Conservation (phyloP, 176 grass and related monocot species). For the Tillandsia fasciculata region DNA sequence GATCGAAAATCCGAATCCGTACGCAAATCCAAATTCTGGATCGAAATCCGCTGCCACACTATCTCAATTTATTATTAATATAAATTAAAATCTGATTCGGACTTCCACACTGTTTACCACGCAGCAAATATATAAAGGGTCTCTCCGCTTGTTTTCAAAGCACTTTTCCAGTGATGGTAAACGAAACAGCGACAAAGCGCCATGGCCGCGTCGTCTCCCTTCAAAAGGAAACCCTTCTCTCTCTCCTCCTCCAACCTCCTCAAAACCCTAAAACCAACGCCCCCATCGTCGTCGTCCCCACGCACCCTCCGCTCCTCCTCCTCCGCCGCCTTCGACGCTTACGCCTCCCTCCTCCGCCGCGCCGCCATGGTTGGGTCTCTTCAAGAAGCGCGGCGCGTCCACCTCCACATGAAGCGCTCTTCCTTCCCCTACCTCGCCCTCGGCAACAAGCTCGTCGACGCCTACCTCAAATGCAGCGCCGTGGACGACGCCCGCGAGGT, state of each 20-base stretch:
- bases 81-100: too few relatives aligned
- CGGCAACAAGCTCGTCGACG: conserved; percentile 20
- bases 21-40: too few relatives aligned
- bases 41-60: too few relatives aligned
- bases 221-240: neutral
- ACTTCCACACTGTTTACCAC: too few relatives aligned
- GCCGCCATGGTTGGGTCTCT: conserved; percentile 8
- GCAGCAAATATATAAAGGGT: too few relatives aligned
- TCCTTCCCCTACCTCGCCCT: conserved; percentile 17
- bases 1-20: too few relatives aligned
- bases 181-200: neutral
- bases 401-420: conserved; percentile 19
- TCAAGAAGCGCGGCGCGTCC: conserved; percentile 3
- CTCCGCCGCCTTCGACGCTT: neutral
- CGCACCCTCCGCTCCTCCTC: neutral
- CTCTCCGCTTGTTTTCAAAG: neutral
- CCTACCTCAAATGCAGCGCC: conserved; percentile 18
- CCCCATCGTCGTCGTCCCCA: neutral
- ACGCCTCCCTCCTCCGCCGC: conserved; percentile 17
- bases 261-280: neutral
- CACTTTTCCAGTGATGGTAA: neutral
- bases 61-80: too few relatives aligned
- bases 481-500: conserved; percentile 15
- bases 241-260: neutral
- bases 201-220: neutral